Evolutionary conservation across 176 grass and related monocot genomes (phyloP).

Genomic region (Elaeis guineensis): DNA sequence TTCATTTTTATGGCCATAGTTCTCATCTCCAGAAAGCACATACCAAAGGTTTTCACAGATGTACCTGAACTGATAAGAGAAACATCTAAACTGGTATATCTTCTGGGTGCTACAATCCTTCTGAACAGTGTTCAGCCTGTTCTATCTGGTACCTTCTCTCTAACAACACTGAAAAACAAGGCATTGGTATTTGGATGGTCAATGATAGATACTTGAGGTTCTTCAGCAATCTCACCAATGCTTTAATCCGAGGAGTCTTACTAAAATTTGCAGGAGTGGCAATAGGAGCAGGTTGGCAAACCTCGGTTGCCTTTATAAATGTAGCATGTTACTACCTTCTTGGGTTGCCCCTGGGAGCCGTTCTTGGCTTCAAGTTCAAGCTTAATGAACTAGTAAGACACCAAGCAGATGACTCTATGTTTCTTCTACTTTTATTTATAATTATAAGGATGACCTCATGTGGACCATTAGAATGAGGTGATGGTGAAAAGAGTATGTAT

Average conservation of each 20-base stretch:
- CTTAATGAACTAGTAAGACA: slow-evolving; percentile 34
- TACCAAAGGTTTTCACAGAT: slow-evolving; percentile 64
- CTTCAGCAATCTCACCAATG: no score
- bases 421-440: no score
- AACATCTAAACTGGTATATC: slow-evolving; percentile 49
- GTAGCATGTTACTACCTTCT: slow-evolving; percentile 77
- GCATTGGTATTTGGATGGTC: no score
- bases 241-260: background rate
- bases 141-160: slow-evolving; percentile 45
- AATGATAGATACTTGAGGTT: no score
- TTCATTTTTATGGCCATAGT: slow-evolving; percentile 47
- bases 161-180: no score
- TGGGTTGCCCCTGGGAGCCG: slow-evolving; percentile 56
- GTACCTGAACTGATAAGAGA: slow-evolving; percentile 40
- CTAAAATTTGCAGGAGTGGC: slow-evolving; percentile 52
- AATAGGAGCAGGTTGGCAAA: slow-evolving; percentile 89
- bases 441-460: no score
- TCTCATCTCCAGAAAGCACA: slow-evolving; percentile 34
- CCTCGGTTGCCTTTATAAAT: slow-evolving; percentile 66
- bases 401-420: no score
- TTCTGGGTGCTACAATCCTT: slow-evolving; percentile 68
- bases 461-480: no score
- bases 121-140: slow-evolving; percentile 94
- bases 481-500: background rate
- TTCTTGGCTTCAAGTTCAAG: slow-evolving; percentile 71